Percentiles rank a stretch among this genome's conserved stretches.
Evolutionary conservation across 108 stramenopile species (phyloP).

Genomic region (Nitzschia palea): DNA sequence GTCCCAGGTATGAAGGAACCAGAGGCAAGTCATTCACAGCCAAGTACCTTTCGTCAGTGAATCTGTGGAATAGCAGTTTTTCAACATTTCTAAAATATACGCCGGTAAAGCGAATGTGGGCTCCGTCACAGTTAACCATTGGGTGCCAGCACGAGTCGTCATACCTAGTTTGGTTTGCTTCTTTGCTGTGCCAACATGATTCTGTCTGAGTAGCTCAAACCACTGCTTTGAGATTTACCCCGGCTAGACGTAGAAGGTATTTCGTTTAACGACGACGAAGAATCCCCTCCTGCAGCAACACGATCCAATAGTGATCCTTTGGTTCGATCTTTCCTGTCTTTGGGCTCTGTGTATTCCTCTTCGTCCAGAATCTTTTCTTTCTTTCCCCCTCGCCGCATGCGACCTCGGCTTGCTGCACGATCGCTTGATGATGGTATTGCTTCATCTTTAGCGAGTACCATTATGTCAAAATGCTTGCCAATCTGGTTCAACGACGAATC

Average conservation of each 20-base stretch:
- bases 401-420: background rate
- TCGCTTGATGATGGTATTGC: background rate
- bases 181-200: slow-evolving; percentile 11
- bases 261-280: background rate
- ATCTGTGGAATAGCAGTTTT: too few relatives aligned
- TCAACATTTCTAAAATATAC: too few relatives aligned
- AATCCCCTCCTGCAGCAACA: too few relatives aligned
- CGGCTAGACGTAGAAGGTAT: background rate
- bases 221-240: background rate
- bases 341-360: background rate
- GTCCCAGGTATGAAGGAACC: too few relatives aligned
- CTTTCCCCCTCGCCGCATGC: background rate
- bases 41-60: too few relatives aligned
- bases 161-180: slow-evolving; percentile 5
- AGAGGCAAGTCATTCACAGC: too few relatives aligned
- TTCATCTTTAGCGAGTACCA: background rate
- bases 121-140: too few relatives aligned
- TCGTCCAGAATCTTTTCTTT: background rate
- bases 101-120: too few relatives aligned
- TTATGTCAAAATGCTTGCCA: slow-evolving; percentile 1
- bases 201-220: slow-evolving; percentile 10
- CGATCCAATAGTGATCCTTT: slow-evolving; percentile 10
- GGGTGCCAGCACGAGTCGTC: too few relatives aligned
- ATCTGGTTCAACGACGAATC: slow-evolving; percentile 2
- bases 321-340: slow-evolving; percentile 3